These are phyloP conservation scores for Rhododendron vialii DNA, from an alignment of 148 eudicot species.

Conservation along the genomic window DNA sequence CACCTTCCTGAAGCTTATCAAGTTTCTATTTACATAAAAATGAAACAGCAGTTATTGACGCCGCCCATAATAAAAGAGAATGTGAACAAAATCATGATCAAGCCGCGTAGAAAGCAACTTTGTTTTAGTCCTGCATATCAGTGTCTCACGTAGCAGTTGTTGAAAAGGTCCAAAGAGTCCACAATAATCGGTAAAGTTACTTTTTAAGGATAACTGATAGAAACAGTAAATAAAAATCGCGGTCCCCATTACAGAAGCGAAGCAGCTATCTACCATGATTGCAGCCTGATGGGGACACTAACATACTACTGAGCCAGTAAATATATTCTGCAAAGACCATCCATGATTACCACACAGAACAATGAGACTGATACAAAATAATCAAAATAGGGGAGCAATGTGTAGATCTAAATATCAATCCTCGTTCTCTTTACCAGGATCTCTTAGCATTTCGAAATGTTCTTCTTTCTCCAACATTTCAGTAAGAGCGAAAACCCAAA, in stretches of 20 bases:
- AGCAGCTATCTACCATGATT: not conserved
- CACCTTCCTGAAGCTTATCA: slow-evolving; percentile 89
- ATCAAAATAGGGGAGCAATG: not conserved
- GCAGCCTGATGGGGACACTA: not conserved
- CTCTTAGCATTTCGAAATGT: too few species aligned
- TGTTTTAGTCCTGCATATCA: not conserved
- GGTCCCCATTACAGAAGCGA: not conserved
- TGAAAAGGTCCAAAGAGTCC: not conserved
- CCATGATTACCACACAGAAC: not conserved
- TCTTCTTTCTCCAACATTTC: not conserved
- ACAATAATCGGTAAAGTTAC: not conserved
- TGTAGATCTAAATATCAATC: not conserved
- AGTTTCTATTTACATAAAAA: slow-evolving; percentile 53
- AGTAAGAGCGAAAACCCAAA: not conserved
- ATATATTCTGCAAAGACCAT: not conserved
- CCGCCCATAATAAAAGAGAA: not conserved
- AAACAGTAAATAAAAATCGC: not conserved
- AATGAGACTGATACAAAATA: not conserved
- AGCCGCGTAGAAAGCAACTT: not conserved
- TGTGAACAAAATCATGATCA: not conserved
- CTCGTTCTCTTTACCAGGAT: not conserved
- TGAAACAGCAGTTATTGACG: not conserved
- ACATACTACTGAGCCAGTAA: not conserved
- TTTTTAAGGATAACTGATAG: not conserved
- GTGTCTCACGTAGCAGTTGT: not conserved